A percentile compares a stretch with the other conserved stretches of the same genome.
Evolutionary conservation across 2,329 filamentous ascomycete genomes (phyloP).

Genomic region (Fusarium xyrophilum): DNA sequence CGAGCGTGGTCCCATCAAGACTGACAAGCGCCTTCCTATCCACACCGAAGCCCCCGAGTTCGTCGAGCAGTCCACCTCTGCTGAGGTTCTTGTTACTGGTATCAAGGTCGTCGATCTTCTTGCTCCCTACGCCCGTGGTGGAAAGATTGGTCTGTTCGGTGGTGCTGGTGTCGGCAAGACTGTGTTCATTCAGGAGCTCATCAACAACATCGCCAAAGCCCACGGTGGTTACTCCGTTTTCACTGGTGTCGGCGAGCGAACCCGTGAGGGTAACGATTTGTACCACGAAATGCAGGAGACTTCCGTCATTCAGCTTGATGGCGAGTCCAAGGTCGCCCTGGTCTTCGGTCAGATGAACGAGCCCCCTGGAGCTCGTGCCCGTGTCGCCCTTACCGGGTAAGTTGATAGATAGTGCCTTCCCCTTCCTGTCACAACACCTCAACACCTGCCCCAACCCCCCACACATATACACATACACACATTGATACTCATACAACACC

Average conservation of each 20-base stretch:
- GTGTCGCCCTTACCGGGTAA: slow-evolving; percentile 92
- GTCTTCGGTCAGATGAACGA: slow-evolving; percentile 99
- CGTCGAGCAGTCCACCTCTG: slow-evolving; percentile 92
- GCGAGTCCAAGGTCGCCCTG: slow-evolving; percentile 98
- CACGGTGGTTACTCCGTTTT: slow-evolving; percentile 99
- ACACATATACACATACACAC: not conserved
- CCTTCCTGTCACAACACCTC: not conserved
- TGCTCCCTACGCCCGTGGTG: slow-evolving; percentile 99
- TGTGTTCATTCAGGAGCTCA: slow-evolving; percentile 99
- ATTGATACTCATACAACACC: not conserved
- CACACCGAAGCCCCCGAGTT: slow-evolving; percentile 94
- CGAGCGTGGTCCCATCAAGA: slow-evolving; percentile 98
- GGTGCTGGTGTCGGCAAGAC: slow-evolving; percentile 99
- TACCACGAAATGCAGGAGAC: slow-evolving; percentile 99
- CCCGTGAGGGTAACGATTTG: slow-evolving; percentile 99
- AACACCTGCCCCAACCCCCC: not conserved
- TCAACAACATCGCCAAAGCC: slow-evolving; percentile 99
- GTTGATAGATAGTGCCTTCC: slow-evolving; percentile 10
- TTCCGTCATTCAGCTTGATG: slow-evolving; percentile 98
- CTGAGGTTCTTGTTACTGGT: slow-evolving; percentile 97
- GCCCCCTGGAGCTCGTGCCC: slow-evolving; percentile 98
- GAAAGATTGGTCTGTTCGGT: slow-evolving; percentile 99
- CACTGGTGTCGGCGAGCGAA: slow-evolving; percentile 99
- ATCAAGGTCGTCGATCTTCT: slow-evolving; percentile 99
- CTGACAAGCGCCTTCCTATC: slow-evolving; percentile 84